phyloP scores from a whole-genome alignment of 257 asterid species.

The Penstemon newberryi region DNA sequence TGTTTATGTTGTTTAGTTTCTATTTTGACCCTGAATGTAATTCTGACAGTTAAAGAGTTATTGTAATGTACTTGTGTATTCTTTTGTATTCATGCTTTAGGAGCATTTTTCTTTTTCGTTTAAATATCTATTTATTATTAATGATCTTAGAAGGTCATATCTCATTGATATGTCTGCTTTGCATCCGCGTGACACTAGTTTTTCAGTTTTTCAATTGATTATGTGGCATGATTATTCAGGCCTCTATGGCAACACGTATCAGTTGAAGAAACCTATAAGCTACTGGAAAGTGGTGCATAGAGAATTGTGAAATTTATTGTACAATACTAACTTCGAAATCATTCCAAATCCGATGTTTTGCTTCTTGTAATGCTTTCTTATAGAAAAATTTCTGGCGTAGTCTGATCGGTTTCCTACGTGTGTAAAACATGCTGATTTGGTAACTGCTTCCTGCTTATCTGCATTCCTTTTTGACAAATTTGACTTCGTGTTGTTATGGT shows the following conservation, averaged over 20 bases:
- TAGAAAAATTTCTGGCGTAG: no score
- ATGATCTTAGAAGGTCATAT: slow-evolving; percentile 9
- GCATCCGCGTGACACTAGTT: neutral
- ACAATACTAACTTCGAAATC: neutral
- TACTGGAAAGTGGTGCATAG: neutral
- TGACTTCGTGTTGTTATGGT: neutral
- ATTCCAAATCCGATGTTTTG: neutral
- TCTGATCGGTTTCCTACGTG: neutral
- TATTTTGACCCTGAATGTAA: slow-evolving; percentile 15
- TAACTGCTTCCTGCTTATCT: neutral
- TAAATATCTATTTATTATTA: neutral
- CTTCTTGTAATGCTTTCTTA: neutral
- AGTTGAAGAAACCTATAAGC: slow-evolving; percentile 16
- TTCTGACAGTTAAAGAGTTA: neutral
- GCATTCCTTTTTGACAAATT: neutral
- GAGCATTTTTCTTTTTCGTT: slow-evolving; percentile 17
- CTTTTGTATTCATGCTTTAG: slow-evolving; percentile 5
- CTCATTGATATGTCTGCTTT: slow-evolving; percentile 6
- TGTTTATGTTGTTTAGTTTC: slow-evolving; percentile 24
- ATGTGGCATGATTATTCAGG: neutral
- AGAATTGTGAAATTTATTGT: neutral
- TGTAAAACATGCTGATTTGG: neutral
- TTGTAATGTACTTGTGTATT: slow-evolving; percentile 7
- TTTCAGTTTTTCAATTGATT: slow-evolving; percentile 10
- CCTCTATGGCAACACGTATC: neutral